These are phyloP conservation scores for Amoebophrya sp. DNA, from an alignment of 169 alveolate genomes.

Conservation along the genomic window DNA sequence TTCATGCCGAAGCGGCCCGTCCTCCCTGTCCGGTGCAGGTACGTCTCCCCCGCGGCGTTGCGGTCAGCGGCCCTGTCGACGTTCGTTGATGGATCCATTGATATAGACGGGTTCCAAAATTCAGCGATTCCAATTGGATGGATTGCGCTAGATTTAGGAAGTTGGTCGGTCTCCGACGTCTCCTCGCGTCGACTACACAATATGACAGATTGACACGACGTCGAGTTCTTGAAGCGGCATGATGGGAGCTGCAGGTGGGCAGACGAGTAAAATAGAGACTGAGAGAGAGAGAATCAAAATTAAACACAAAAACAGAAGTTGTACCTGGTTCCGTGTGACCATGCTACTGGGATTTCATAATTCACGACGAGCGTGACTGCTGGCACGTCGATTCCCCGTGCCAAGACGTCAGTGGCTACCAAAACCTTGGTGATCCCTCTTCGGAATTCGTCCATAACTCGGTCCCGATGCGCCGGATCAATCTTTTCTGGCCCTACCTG, in stretches of 20 bases:
- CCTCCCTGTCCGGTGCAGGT: conserved; percentile 91
- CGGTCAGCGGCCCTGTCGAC: neutral
- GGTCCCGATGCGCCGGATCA: conserved; percentile 83
- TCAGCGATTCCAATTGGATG: too few species aligned
- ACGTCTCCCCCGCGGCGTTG: conserved; percentile 48
- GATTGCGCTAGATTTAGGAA: too few species aligned
- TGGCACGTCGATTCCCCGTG: conserved; percentile 97
- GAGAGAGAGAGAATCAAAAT: too few species aligned
- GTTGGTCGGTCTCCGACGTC: too few species aligned
- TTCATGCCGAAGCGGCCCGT: conserved; percentile 91
- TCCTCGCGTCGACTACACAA: too few species aligned
- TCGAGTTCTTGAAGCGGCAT: too few species aligned
- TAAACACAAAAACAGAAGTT: too few species aligned
- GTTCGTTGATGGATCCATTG: too few species aligned
- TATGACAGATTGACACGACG: too few species aligned
- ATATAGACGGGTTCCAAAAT: too few species aligned
- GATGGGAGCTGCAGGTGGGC: too few species aligned
- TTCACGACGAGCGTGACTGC: neutral
- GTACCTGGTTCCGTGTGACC: neutral
- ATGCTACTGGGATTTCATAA: neutral
- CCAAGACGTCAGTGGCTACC: conserved; percentile 89
- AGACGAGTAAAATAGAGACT: too few species aligned
- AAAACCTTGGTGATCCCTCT: conserved; percentile 68
- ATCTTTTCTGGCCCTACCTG: conserved; percentile 51
- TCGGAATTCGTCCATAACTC: conserved; percentile 84